Percentiles rank a stretch among this genome's conserved stretches.
Evolutionary conservation across 129 eudicot species (phyloP).

Genomic region (Smallanthus sonchifolius): DNA sequence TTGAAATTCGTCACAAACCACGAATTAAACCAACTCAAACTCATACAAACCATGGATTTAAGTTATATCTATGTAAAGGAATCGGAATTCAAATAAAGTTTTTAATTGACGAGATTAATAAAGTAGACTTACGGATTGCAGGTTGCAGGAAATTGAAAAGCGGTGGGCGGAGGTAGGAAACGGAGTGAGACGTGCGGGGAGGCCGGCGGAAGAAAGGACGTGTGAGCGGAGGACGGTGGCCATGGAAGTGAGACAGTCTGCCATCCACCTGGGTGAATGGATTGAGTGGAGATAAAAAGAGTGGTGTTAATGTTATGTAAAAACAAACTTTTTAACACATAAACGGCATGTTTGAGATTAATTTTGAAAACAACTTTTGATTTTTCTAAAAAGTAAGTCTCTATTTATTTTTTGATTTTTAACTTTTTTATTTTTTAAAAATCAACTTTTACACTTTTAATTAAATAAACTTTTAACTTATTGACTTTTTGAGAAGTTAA

Average conservation of each 20-base stretch:
- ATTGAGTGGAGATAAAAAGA: conserved; percentile 14
- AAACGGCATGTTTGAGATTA: too few species aligned
- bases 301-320: too few species aligned
- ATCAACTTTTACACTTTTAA: too few species aligned
- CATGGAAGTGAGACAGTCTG: conserved; percentile 7
- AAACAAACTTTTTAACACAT: too few species aligned
- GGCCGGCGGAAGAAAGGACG: conserved; percentile 5
- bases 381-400: too few species aligned
- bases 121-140: conserved; percentile 13
- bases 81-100: not conserved
- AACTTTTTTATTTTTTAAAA: too few species aligned
- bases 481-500: too few species aligned
- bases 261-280: conserved; percentile 19
- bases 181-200: not conserved
- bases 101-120: not conserved
- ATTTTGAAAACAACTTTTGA: too few species aligned
- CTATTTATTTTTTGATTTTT: too few species aligned
- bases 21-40: not conserved
- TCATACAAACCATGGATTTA: not conserved
- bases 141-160: conserved; percentile 22
- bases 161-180: not conserved
- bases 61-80: not conserved
- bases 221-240: conserved; percentile 18
- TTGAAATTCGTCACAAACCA: not conserved
- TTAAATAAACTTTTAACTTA: too few species aligned